phyloP scores from a whole-genome alignment of 2,329 filamentous ascomycete genomes.

The Trichophyton rubrum region DNA sequence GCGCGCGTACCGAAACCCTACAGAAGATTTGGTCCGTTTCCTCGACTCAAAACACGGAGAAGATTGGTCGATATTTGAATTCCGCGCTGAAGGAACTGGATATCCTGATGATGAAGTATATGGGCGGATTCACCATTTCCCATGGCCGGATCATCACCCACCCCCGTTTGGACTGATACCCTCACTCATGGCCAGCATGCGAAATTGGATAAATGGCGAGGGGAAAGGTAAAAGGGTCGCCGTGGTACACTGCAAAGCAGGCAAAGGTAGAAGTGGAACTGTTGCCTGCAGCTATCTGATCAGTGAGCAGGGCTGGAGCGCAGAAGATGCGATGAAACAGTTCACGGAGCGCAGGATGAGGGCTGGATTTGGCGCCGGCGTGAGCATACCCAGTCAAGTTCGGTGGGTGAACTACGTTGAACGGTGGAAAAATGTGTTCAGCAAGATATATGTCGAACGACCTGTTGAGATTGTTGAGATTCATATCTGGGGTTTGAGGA shows the following conservation, averaged over 20 bases:
- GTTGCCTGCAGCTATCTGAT: conserved; percentile 83
- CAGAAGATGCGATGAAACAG: conserved; percentile 49
- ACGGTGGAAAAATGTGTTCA: conserved; percentile 58
- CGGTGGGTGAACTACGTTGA: conserved; percentile 83
- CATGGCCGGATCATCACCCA: conserved; percentile 94
- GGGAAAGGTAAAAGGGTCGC: conserved; percentile 50
- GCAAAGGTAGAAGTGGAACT: conserved; percentile 85
- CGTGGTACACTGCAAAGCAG: conserved; percentile 94
- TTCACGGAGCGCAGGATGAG: conserved; percentile 83
- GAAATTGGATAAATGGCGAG: conserved; percentile 58
- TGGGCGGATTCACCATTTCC: conserved; percentile 74
- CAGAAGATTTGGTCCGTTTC: conserved; percentile 74
- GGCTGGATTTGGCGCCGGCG: conserved; percentile 72
- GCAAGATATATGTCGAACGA: conserved; percentile 70
- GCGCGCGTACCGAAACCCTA: conserved; percentile 83
- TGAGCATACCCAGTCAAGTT: conserved; percentile 86
- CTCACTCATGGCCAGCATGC: conserved; percentile 81
- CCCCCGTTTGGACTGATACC: conserved; percentile 85
- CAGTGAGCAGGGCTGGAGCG: conserved; percentile 62
- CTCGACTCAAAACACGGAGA: conserved; percentile 72
- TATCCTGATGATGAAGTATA: conserved; percentile 89
- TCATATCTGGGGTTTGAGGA: conserved; percentile 75
- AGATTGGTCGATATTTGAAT: conserved; percentile 96
- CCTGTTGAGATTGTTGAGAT: conserved; percentile 77
- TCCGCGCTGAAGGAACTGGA: conserved; percentile 88